These are phyloP conservation scores for Pichia californica DNA, from an alignment of 805 yeast genomes.

Conservation along the genomic window DNA sequence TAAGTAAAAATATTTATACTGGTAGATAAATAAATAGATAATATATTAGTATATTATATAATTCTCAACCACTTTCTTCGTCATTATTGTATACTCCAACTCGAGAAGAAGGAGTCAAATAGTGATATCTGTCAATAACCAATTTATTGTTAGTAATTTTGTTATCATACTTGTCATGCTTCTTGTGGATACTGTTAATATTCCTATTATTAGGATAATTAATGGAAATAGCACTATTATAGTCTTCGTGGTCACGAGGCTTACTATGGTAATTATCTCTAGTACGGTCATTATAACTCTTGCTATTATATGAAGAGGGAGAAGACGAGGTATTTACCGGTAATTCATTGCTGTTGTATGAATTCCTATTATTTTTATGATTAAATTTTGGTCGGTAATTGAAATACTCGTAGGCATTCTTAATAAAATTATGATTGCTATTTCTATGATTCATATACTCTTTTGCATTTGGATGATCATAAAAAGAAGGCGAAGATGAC, in stretches of 20 bases:
- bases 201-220: not conserved
- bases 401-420: not conserved
- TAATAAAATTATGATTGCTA: constrained; percentile 2
- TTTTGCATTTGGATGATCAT: not conserved
- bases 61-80: not conserved
- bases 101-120: constrained; percentile 10
- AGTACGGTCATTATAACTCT: no score
- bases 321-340: no score
- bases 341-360: no score
- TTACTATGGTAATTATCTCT: not conserved
- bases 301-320: no score
- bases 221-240: no score
- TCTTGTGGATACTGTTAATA: no score
- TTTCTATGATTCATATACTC: not conserved
- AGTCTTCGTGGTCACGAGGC: not conserved
- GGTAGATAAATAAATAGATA: not conserved
- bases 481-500: no score
- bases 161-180: not conserved
- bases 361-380: no score
- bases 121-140: constrained; percentile 8
- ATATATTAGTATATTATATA: not conserved
- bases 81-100: constrained; percentile 9
- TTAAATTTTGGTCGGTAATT: not conserved
- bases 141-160: not conserved
- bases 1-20: not conserved